Percentiles rank a stretch among this genome's conserved stretches.
These are phyloP conservation scores for Triticum aestivum DNA, from an alignment of 176 grass and related monocot species.

Conservation along the genomic window IWGSC_CS_RefSeq_v2.1 NC_057805.1:401012321-401012820, in stretches of 20 bases:
- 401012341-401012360: slow-evolving; percentile 2
- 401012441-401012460: slow-evolving; percentile 81
- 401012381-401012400: slow-evolving; percentile 92
- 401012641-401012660: slow-evolving; percentile 50
- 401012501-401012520: slow-evolving; percentile 65
- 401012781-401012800: slow-evolving; percentile 61
- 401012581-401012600: slow-evolving; percentile 78
- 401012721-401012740: slow-evolving; percentile 67
- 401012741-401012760: slow-evolving; percentile 67
- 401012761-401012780: slow-evolving; percentile 63
- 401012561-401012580: slow-evolving; percentile 82
- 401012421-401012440: slow-evolving; percentile 79
- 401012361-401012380: slow-evolving; percentile 58
- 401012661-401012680: slow-evolving; percentile 20
- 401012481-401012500: slow-evolving; percentile 69
- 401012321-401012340: slow-evolving; percentile 11
- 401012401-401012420: slow-evolving; percentile 80
- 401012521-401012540: slow-evolving; percentile 78
- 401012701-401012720: slow-evolving; percentile 69
- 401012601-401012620: slow-evolving; percentile 64
- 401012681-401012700: slow-evolving; percentile 74
- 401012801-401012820: slow-evolving; percentile 30
- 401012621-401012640: slow-evolving; percentile 61
- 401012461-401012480: slow-evolving; percentile 71
- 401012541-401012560: slow-evolving; percentile 87